Evolutionary conservation across 371 early-diverging fungal genomes (phyloP).

Genomic region (Actinomucor elegans): DNA sequence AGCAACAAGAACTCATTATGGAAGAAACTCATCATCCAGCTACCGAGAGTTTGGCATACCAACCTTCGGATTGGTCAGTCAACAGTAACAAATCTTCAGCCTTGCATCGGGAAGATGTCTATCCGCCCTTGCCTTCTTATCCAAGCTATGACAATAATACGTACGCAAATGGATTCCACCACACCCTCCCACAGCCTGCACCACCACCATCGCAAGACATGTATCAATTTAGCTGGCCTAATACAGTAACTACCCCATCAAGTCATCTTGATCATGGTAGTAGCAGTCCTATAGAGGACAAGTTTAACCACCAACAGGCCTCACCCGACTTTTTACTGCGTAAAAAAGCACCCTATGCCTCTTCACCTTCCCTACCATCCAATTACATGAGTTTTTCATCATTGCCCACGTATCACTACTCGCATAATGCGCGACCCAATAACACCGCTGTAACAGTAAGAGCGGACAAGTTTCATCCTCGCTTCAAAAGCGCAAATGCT

Average conservation of each 20-base stretch:
- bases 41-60: constrained; percentile 6
- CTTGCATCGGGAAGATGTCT: background rate
- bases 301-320: background rate
- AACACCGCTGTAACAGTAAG: background rate
- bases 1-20: too few species aligned
- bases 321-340: background rate
- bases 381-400: background rate
- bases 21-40: too few species aligned
- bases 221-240: background rate
- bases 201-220: background rate
- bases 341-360: background rate
- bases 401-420: background rate
- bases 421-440: background rate
- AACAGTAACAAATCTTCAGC: background rate
- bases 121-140: background rate
- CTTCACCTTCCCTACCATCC: background rate
- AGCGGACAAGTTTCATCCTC: constrained; percentile 13
- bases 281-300: too few species aligned
- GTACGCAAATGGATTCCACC: too few species aligned
- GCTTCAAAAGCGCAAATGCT: constrained; percentile 23
- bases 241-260: background rate
- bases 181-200: background rate
- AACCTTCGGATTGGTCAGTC: constrained; percentile 4
- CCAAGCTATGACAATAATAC: background rate
- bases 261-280: too few species aligned